Percentiles rank a stretch among this genome's conserved stretches.
phyloP scores from a whole-genome alignment of 2,329 filamentous ascomycete genomes.

The Claviceps cyperi region DNA sequence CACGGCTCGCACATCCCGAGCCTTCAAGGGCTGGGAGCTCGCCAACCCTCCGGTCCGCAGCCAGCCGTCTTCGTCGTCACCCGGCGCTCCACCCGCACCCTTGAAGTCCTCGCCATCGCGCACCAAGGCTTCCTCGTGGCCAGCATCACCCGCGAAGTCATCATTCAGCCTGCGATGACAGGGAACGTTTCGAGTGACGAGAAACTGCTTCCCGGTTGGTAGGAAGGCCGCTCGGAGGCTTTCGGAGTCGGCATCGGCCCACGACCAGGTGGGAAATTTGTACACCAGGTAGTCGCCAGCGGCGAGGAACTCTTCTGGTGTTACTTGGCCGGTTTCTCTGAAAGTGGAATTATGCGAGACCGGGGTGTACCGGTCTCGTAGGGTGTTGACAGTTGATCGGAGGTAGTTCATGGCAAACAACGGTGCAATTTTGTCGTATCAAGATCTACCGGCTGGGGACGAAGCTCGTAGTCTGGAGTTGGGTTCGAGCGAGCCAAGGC shows the following conservation, averaged over 20 bases:
- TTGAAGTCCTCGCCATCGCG: slow-evolving; percentile 57
- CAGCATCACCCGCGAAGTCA: slow-evolving; percentile 80
- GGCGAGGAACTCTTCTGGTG: slow-evolving; percentile 87
- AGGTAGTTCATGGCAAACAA: slow-evolving; percentile 63
- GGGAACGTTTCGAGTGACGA: slow-evolving; percentile 87
- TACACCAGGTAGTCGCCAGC: slow-evolving; percentile 96
- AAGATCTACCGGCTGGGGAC: too few species aligned
- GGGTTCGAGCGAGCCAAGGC: too few species aligned
- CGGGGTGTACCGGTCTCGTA: slow-evolving; percentile 83
- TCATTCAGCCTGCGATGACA: slow-evolving; percentile 86
- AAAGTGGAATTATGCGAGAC: slow-evolving; percentile 87
- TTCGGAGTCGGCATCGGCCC: slow-evolving; percentile 76
- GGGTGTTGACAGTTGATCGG: slow-evolving; percentile 80
- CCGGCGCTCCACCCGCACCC: slow-evolving; percentile 24
- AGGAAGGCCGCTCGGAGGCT: slow-evolving; percentile 68
- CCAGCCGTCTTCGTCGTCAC: slow-evolving; percentile 75
- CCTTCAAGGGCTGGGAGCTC: slow-evolving; percentile 61
- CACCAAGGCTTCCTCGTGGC: slow-evolving; percentile 75
- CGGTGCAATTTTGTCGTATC: not conserved
- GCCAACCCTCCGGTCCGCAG: slow-evolving; percentile 70
- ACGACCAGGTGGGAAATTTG: slow-evolving; percentile 98
- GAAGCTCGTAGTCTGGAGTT: too few species aligned
- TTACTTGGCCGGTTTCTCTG: slow-evolving; percentile 86
- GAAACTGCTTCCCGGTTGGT: slow-evolving; percentile 81
- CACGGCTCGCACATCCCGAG: slow-evolving; percentile 70